Evolutionary conservation across 768 basidiomycete species (phyloP), one percentile per base, ranked within the genome.

Genomic region (Sarcomyxa edulis): DNA sequence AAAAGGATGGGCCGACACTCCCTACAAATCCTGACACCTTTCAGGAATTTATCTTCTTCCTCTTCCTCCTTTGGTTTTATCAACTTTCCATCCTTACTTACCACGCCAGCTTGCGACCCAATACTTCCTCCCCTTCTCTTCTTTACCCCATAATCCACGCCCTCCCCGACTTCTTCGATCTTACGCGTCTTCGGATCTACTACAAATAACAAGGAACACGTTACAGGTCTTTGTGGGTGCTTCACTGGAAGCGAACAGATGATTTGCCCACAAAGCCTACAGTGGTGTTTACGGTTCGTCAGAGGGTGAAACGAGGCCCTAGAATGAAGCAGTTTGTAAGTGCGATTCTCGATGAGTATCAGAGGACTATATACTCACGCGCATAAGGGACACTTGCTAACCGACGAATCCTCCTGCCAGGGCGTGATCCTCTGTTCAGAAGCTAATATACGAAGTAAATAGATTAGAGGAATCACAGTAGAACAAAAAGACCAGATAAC

Each of bases 211-310:
- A 84, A 61, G 0, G 90, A 93, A 51, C 92, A 96, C 5, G 72
- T 62, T 32, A 68, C 67, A 2, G 69, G 71, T 15, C 91, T 76
- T 48, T 80, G 76, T 2, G 81, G 78, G 4, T 66, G 72, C 41
- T 87, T 91, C 8, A 81, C 66, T 0, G 92, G 90, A 4, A 96
- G 69, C 1, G 93, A 85, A 52, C 95, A 98, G 9, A 97, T 80
- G 27, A 97, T 87, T 39, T 82, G 71, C 0, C 95, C 95, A 48
- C 95, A 98, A 10, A 97, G 66, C 7, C 95, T 81, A 55, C 95
- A 98, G 54, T 98, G 95, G 49, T 98, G 95, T 62, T 95, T 95
- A 10, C 95, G 80, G 48, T 92, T 95, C 1, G 91, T 89, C 3
- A 98, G 62, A 0, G 88, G 78, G 53, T 93, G 87, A 55, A 98